Percentiles rank a stretch among this genome's conserved stretches.
Conservation (phyloP, 768 basidiomycete species). For the Amanita thiersii region DNA sequence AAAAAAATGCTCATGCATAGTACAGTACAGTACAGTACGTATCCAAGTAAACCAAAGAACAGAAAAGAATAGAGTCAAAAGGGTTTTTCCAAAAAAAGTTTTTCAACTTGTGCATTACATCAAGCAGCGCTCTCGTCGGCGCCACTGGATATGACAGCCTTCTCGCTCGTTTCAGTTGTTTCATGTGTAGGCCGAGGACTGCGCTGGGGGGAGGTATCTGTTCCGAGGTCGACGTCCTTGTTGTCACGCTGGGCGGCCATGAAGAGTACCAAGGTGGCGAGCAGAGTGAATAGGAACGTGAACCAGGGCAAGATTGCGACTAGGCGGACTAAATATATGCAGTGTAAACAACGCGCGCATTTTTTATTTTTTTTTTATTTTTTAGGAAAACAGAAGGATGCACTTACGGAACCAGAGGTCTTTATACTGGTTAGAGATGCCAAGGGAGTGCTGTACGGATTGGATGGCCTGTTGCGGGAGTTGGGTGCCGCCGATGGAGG, state of each 20-base stretch:
- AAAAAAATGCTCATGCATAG: no score
- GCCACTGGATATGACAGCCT: not conserved
- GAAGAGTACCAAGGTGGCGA: constrained; percentile 16
- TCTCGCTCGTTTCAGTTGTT: not conserved
- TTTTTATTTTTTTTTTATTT: not conserved
- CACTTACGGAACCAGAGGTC: constrained; percentile 29
- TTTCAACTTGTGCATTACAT: no score
- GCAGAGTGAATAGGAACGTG: constrained; percentile 17
- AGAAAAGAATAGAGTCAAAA: no score
- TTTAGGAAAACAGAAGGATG: not conserved
- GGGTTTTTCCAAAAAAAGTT: no score
- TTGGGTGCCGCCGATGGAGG: constrained; percentile 21
- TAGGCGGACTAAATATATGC: constrained; percentile 4
- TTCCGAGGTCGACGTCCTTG: not conserved
- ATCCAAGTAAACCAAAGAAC: no score
- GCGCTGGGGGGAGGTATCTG: no score
- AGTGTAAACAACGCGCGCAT: not conserved
- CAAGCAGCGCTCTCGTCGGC: not conserved
- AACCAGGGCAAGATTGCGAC: constrained; percentile 11
- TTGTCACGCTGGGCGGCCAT: constrained; percentile 9
- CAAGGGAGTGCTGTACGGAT: constrained; percentile 19
- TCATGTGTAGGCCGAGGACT: not conserved
- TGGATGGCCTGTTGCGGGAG: constrained; percentile 26
- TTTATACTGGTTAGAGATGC: constrained; percentile 27
- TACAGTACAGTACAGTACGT: no score